Evolutionary conservation across 148 eudicot species (phyloP), one percentile per base, ranked within the genome.

Genomic region (Beta vulgaris): DNA sequence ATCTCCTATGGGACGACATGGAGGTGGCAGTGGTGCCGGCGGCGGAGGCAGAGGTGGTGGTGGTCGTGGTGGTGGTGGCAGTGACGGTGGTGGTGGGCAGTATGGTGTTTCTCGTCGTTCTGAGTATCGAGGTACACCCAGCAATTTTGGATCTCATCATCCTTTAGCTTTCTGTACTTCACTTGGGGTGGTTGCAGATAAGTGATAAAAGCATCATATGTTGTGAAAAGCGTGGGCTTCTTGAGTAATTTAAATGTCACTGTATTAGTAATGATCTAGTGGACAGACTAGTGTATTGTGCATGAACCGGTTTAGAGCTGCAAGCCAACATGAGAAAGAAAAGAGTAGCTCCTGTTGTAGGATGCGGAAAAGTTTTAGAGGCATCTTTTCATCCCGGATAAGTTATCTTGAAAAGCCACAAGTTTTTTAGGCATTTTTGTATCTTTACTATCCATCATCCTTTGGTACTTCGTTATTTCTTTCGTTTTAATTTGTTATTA

Each of bases 81-180:
- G 42, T 21, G 61, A 67, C 10, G 71, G 63, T 51, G 75, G 65
- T 1, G 63, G 63, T 68, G 82, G 82, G 42, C 74, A 77, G 21
- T 60, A 18, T 73, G 84, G 84, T 59, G 79, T 23, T 73, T 77
- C 86, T 14, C 74, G 83, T 12, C 83, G 71, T 16, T 42, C 81
- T 68, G 86, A 83, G 46, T 80, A 43, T 65, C 81, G 86, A 63
- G 86, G 85, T 83, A 28, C 31, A 57, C 21, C 40, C 26, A 57
- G 7, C 23, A 32, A 49, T 8, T n/a, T 67, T 36, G 26, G 49
- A 3, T 25, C 37, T 21, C 66, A 14, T 32, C 26, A 1, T 34
- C 25, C 4, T 9, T 64, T 34, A 72, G 77, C 48, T 53, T 40
- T 68, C 54, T 64, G 9, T 18, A 12, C 31, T 25, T 74, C n/a